Evolutionary conservation across 345 rosid genomes (phyloP).

Genomic region (Acer negundo): DNA sequence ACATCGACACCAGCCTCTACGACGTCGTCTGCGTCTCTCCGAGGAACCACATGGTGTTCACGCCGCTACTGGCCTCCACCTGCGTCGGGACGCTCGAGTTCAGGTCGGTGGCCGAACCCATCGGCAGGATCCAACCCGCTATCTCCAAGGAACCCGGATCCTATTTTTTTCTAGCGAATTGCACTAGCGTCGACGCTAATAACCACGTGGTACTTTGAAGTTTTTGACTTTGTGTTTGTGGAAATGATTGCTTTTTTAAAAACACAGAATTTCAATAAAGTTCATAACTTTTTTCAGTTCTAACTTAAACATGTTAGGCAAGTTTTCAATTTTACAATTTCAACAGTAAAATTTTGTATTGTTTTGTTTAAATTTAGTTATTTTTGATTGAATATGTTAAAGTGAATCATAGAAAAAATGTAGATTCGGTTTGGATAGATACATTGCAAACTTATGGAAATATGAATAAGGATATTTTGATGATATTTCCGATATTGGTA

Average conservation of each 20-base stretch:
- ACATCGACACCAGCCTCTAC: constrained; percentile 60
- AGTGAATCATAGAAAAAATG: neutral
- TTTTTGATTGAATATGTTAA: neutral
- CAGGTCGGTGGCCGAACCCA: constrained; percentile 91
- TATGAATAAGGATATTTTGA: too few species aligned
- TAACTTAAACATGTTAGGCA: neutral
- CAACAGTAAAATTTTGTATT: neutral
- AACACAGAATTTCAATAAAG: neutral
- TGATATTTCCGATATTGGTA: too few species aligned
- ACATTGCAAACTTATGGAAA: too few species aligned
- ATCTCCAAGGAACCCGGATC: constrained; percentile 75
- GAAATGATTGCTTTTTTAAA: neutral
- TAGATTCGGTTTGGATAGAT: too few species aligned
- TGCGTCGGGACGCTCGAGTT: constrained; percentile 96
- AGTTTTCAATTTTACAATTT: too few species aligned
- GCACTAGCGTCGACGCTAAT: constrained; percentile 57
- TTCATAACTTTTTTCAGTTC: neutral
- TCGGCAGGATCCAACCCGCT: constrained; percentile 83
- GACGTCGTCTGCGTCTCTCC: constrained; percentile 92
- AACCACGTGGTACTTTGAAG: constrained; percentile 47
- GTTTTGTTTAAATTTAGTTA: neutral
- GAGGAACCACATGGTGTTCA: constrained; percentile 89
- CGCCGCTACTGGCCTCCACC: constrained; percentile 91
- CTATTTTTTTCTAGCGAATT: constrained; percentile 73
- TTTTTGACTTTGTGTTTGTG: neutral